Base-by-base conservation (phyloP, 1,284 basidiomycete species). In the Ceratobasidium sp. region DNA sequence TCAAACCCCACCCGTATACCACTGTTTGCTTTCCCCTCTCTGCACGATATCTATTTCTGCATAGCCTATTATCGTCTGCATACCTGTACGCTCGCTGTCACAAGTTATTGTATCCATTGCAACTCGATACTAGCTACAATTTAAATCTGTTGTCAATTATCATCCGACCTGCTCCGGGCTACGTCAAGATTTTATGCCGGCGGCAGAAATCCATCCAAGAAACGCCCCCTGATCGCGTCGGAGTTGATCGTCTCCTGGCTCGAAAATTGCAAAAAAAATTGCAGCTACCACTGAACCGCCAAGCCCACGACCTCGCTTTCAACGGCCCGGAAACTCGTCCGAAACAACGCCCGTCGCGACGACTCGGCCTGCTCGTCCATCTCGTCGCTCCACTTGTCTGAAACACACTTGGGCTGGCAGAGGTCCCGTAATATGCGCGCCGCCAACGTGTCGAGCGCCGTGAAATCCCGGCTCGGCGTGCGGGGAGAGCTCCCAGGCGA, bases 251-350 rank as follows among this genome's bases (percentile, higher is more conserved):
- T 68, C 31, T 19, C 24, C 56, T 24, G 54, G 27, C 19, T 11
- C 29, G 34, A 1, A 63, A 48, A 27, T 48, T 27, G 13, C 11
- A 13, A 39, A 59, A 49, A 71, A 59, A 48, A 41, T 59, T 39
- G 5, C 54, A 71, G 68, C 84, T 84, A 95, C 94, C 94, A 96
- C 79, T 91, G 90, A 8, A 95, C 94, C 13, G 92, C 90, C 63
- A 95, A 84, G 14, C 91, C 90, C 53, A 92, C 83, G 49, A 95
- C 90, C 80, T 97, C 94, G 81, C 90, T 93, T 82, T 94, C 93
- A 0, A 98, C 94, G 27, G 92, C 93, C 74, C 89, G 86, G 81
- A 96, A 98, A 79, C 89, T 84, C 5, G 96, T 97, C 80, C 93
- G 85, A 79, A 98, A 88, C n/a, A 89, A 80, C 58, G 81, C 80